Evolutionary conservation across 352 stramenopile genomes (phyloP), one percentile per base, ranked within the genome.

Genomic region (Phytophthora sojae): DNA sequence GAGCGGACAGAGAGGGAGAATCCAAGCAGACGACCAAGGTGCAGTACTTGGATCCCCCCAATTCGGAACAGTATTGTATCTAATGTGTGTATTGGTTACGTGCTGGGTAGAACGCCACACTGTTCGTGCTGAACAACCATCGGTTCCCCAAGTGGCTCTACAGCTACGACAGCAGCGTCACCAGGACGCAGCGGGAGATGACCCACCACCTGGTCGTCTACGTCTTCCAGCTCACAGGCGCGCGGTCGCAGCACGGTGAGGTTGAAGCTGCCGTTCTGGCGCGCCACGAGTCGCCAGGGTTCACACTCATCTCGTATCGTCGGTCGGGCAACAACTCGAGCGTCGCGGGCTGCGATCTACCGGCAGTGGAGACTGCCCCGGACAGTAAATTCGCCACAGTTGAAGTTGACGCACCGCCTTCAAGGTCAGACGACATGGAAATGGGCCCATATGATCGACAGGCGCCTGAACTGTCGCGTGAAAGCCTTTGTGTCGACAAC

Each of bases 61-160:
- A 17, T 2, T 14, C 8, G 37, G 14, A 44, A 44, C 11, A 44
- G 37, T 32, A 32, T 32, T 0, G 37, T n/a, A 17, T 45, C 47
- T 53, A 29, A 30, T 53, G 47, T 55, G 11, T 55, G 42, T 12
- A 21, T 52, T 19, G 32, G 19, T 25, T 64, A 45, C 32, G 26
- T 53, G 3, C 12, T 65, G 6, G 7, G 53, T 21, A 88, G 76
- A 85, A 84, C 29, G 61, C 65, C 8, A 30, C 78, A 1, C 19
- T 85, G 35, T 88, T 67, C 54, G 73, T 85, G 44, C 64, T 88
- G 26, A 88, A 88, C 71, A 85, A 88, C 30, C 71, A 84, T 29
- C 76, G 71, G 19, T 86, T 81, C 50, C 78, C 79, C 19, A 82
- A 79, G 44, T 89, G 81, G 81, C 72, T 80, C 44, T 89, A 89